Conservation (phyloP, 2,329 filamentous ascomycete genomes). For the Albophoma yamanashiensis region DNA sequence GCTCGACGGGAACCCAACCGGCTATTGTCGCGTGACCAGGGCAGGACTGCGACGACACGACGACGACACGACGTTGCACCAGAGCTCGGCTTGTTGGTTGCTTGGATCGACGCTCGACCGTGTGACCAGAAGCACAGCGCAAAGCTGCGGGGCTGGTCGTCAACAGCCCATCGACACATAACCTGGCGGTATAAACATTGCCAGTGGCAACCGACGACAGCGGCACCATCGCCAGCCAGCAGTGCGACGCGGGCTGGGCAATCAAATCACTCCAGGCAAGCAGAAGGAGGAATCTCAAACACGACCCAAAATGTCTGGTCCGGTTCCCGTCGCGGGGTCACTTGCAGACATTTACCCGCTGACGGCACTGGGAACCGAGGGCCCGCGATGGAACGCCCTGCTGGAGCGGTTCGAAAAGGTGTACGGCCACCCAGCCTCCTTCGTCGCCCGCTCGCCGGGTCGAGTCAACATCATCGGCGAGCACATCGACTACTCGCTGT, state of each 20-base stretch:
- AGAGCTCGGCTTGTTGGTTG: not conserved
- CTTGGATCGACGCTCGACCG: not conserved
- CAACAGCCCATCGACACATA: not conserved
- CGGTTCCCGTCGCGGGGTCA: slow-evolving; percentile 64
- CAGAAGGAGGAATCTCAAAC: not conserved
- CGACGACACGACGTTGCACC: not conserved
- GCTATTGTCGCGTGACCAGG: not conserved
- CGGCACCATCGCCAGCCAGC: not conserved
- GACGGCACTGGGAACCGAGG: slow-evolving; percentile 57
- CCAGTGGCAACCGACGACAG: not conserved
- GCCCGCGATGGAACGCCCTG: slow-evolving; percentile 64
- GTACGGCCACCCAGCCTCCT: slow-evolving; percentile 64
- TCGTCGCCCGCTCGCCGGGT: slow-evolving; percentile 82
- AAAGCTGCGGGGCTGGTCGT: not conserved
- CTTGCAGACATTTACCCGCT: slow-evolving; percentile 76
- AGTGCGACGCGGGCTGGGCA: not conserved
- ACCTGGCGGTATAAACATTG: not conserved
- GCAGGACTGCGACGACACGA: not conserved
- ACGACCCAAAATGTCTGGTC: slow-evolving; percentile 32
- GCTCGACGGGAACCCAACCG: no score
- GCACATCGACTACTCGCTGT: slow-evolving; percentile 97
- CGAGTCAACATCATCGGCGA: slow-evolving; percentile 98
- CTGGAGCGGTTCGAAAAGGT: slow-evolving; percentile 57
- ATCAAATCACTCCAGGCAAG: not conserved
- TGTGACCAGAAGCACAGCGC: not conserved